Percentiles rank a stretch among this genome's conserved stretches.
These are phyloP conservation scores for Microcyclospora tardicrescens DNA, from an alignment of 2,329 filamentous ascomycete species.

Conservation along the genomic window DNA sequence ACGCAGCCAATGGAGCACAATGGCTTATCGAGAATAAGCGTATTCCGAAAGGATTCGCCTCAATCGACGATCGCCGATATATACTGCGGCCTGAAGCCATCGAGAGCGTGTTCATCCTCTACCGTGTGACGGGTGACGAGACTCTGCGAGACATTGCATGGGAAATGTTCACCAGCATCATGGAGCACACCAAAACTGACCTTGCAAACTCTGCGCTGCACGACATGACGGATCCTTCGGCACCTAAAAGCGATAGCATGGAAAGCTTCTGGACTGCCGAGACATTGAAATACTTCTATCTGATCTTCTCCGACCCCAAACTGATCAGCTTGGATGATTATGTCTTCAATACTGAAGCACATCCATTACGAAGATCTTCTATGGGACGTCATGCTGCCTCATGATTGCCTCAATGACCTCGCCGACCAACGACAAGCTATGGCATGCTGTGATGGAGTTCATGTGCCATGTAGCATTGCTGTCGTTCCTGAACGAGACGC, in stretches of 20 bases:
- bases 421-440: too few species aligned
- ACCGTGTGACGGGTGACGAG: constrained; percentile 45
- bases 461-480: too few species aligned
- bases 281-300: constrained; percentile 53
- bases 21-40: constrained; percentile 26
- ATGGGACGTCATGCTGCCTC: too few species aligned
- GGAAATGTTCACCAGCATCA: constrained; percentile 37
- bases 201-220: constrained; percentile 33
- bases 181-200: constrained; percentile 29
- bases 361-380: constrained; percentile 27
- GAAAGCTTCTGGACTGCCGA: constrained; percentile 40
- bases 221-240: constrained; percentile 26
- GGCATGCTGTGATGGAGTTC: too few species aligned
- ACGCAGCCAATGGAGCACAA: constrained; percentile 15
- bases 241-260: constrained; percentile 28
- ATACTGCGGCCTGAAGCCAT: constrained; percentile 44
- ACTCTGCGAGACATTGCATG: constrained; percentile 33
- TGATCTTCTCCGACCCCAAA: constrained; percentile 59
- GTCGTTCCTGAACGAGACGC: too few species aligned
- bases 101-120: constrained; percentile 49
- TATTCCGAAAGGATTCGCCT: constrained; percentile 31
- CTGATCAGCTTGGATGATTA: constrained; percentile 54
- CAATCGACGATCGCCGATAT: constrained; percentile 33
- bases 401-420: too few species aligned
- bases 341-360: constrained; percentile 48